These are phyloP conservation scores for Dinochytrium kinnereticum DNA, from an alignment of 371 early-diverging fungal genomes.

Conservation along the genomic window DNA sequence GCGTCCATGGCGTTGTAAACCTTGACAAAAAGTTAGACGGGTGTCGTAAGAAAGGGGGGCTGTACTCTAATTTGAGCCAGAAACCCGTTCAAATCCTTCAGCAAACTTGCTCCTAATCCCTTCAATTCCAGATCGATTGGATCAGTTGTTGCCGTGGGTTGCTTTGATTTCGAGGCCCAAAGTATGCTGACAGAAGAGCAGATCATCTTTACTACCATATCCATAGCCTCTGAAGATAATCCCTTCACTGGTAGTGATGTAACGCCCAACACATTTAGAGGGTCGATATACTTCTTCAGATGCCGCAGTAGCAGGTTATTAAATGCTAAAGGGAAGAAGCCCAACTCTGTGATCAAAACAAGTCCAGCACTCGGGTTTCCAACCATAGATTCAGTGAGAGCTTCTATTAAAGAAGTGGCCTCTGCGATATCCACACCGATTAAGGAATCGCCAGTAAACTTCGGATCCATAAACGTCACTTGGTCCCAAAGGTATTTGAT, in stretches of 20 bases:
- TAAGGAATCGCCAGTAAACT: not conserved
- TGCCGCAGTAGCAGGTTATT: not conserved
- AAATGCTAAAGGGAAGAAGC: not conserved
- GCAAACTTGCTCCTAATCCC: not conserved
- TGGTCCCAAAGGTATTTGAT: not conserved
- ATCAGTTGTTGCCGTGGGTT: not conserved
- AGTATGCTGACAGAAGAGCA: not conserved
- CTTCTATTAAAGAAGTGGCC: not conserved
- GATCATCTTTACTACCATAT: not conserved
- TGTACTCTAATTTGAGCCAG: not conserved
- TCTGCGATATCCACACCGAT: not conserved
- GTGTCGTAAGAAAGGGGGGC: not conserved
- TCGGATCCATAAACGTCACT: not conserved
- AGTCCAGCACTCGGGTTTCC: not conserved
- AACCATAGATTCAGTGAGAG: not conserved
- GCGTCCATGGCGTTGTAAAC: conserved; percentile 5
- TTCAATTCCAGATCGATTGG: not conserved
- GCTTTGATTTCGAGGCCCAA: not conserved
- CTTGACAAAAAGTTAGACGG: not conserved
- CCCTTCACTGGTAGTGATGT: not conserved
- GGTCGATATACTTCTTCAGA: not conserved
- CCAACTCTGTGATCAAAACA: not conserved
- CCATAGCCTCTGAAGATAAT: not conserved
- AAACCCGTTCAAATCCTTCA: not conserved
- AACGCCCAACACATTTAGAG: not conserved